Conservation (phyloP, 768 basidiomycete species). For the Dentipellis sp. region DNA sequence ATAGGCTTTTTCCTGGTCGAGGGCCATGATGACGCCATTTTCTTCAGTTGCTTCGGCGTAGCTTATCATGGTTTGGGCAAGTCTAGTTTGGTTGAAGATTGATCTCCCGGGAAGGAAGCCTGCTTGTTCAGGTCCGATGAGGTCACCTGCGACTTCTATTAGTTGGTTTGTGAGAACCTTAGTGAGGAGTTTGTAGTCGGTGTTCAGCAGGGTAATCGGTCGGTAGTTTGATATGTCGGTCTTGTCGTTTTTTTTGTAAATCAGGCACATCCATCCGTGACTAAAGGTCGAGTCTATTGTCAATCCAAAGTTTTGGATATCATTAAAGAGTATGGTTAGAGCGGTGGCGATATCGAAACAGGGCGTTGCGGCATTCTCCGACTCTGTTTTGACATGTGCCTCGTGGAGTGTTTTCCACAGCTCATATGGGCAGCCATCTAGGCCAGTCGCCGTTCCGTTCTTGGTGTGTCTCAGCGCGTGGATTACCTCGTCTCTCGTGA, state of each 20-base stretch:
- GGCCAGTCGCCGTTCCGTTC: neutral
- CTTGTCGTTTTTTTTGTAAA: conserved; percentile 15
- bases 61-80: neutral
- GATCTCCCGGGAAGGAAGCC: neutral
- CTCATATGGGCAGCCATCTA: neutral
- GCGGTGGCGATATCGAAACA: neutral
- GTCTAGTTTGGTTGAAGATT: neutral
- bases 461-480: neutral
- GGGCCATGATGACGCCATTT: neutral
- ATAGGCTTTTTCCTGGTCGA: no score
- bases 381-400: neutral
- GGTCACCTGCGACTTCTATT: neutral
- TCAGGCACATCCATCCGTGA: conserved; percentile 12
- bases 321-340: conserved; percentile 1
- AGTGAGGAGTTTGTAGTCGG: conserved; percentile 17
- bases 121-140: conserved; percentile 1
- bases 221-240: conserved; percentile 8
- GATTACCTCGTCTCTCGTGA: neutral
- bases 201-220: no score
- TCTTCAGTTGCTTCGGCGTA: neutral
- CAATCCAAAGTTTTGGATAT: conserved; percentile 8
- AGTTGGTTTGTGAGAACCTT: conserved; percentile 7
- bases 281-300: neutral
- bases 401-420: neutral
- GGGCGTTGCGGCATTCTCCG: neutral